These are phyloP conservation scores for Sporothrix schenckii DNA, from an alignment of 2,329 filamentous ascomycete genomes.

Conservation along the genomic window DNA sequence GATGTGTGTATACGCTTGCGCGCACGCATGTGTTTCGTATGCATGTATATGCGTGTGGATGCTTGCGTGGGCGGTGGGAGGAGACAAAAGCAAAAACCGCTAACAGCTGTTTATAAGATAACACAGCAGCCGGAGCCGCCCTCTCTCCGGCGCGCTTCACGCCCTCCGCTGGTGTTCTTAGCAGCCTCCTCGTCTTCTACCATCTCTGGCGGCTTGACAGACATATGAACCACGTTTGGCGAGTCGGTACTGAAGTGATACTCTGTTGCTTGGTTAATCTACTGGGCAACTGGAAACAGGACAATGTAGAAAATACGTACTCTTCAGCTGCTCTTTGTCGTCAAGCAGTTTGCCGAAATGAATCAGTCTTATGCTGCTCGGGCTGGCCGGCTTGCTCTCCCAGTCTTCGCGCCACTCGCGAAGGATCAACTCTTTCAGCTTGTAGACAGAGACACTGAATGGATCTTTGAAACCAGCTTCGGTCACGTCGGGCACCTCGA, in stretches of 20 bases:
- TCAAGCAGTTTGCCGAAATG: slow-evolving; percentile 89
- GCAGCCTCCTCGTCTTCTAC: slow-evolving; percentile 79
- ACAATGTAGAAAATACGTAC: slow-evolving; percentile 64
- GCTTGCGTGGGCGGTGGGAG: neutral
- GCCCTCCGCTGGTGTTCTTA: slow-evolving; percentile 57
- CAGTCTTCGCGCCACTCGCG: slow-evolving; percentile 92
- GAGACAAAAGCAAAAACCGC: neutral
- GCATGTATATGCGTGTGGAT: slow-evolving; percentile 19
- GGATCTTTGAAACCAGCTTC: slow-evolving; percentile 69
- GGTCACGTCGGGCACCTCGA: slow-evolving; percentile 69
- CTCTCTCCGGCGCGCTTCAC: slow-evolving; percentile 48
- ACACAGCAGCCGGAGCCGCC: slow-evolving; percentile 54
- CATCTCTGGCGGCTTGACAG: slow-evolving; percentile 81
- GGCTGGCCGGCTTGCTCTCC: slow-evolving; percentile 83
- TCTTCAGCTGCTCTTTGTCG: slow-evolving; percentile 81
- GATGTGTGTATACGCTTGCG: slow-evolving; percentile 1
- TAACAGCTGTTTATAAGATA: slow-evolving; percentile 49
- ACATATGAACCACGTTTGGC: slow-evolving; percentile 93
- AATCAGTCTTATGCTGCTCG: slow-evolving; percentile 87
- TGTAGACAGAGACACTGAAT: slow-evolving; percentile 89
- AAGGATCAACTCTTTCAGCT: slow-evolving; percentile 89
- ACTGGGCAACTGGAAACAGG: neutral
- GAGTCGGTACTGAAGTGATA: slow-evolving; percentile 74
- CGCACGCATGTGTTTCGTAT: neutral
- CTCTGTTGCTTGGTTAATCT: slow-evolving; percentile 54